These are phyloP conservation scores for Lyophyllum shimeji DNA, from an alignment of 768 basidiomycete genomes.

Conservation along the genomic window DNA sequence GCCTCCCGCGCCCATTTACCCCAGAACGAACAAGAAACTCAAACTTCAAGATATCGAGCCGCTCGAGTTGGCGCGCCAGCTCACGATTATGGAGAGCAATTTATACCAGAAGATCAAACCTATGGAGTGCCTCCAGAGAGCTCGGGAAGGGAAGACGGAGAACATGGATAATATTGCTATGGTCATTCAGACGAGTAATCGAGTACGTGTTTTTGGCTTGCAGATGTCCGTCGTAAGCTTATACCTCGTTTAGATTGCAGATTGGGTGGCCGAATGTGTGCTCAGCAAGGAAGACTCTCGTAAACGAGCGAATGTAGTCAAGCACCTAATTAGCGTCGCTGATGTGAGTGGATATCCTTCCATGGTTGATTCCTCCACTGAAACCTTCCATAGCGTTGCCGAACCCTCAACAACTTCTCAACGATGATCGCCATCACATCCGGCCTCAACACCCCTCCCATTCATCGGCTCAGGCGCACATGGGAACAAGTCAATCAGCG, in stretches of 20 bases:
- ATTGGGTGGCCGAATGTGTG: constrained; percentile 90
- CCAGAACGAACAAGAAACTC: constrained; percentile 68
- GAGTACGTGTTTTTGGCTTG: constrained; percentile 42
- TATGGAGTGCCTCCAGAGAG: constrained; percentile 86
- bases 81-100: constrained; percentile 88
- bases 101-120: constrained; percentile 87
- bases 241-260: constrained; percentile 64
- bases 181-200: constrained; percentile 87
- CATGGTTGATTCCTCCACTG: constrained; percentile 7
- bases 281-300: constrained; percentile 79
- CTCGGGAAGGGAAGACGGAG: constrained; percentile 73
- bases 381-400: constrained; percentile 66
- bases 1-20: constrained; percentile 76
- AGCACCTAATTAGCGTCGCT: constrained; percentile 88
- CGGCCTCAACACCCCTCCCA: constrained; percentile 90
- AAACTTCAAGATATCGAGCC: constrained; percentile 87
- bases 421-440: constrained; percentile 97
- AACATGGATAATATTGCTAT: constrained; percentile 81
- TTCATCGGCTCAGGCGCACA: constrained; percentile 88
- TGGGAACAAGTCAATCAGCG: constrained; percentile 87
- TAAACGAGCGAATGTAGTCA: constrained; percentile 77
- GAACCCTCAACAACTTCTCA: constrained; percentile 88
- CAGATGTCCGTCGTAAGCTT: background rate
- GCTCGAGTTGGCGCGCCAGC: constrained; percentile 86
- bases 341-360: constrained; percentile 60